phyloP scores from a whole-genome alignment of 2,329 filamentous ascomycete species.

The Exophiala sp. region DNA sequence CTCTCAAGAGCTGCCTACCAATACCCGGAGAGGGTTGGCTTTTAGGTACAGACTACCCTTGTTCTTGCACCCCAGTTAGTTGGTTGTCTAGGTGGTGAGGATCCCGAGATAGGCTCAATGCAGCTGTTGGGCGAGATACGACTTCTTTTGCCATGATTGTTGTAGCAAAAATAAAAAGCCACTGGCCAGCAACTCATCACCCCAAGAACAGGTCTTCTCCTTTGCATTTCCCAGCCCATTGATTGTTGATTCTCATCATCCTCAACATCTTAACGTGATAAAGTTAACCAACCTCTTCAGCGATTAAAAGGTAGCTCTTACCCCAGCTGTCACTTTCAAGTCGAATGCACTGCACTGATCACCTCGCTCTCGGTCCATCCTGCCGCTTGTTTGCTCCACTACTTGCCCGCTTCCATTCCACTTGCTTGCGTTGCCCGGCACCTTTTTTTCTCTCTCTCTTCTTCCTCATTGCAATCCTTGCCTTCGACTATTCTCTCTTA shows the following conservation, averaged over 20 bases:
- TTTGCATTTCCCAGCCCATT: not conserved
- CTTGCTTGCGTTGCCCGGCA: conserved; percentile 7
- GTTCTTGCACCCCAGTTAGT: not conserved
- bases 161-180: not conserved
- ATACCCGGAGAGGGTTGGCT: not conserved
- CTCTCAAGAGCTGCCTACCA: conserved; percentile 1
- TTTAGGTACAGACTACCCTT: not conserved
- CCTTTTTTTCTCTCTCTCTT: conserved; percentile 4
- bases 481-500: conserved; percentile 10
- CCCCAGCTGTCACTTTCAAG: not conserved
- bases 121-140: not conserved
- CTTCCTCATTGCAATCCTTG: not conserved
- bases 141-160: not conserved
- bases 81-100: not conserved
- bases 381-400: not conserved
- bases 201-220: not conserved
- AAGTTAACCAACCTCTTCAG: not conserved
- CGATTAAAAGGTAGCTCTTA: conserved; percentile 8
- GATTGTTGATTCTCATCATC: not conserved
- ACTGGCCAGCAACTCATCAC: not conserved
- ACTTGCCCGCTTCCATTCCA: conserved; percentile 1
- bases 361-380: conserved; percentile 7
- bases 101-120: not conserved
- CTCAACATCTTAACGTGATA: not conserved
- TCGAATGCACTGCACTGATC: not conserved